These are phyloP conservation scores for Leishmania tarentolae DNA, from an alignment of 208 protist species.

Conservation along the genomic window DNA sequence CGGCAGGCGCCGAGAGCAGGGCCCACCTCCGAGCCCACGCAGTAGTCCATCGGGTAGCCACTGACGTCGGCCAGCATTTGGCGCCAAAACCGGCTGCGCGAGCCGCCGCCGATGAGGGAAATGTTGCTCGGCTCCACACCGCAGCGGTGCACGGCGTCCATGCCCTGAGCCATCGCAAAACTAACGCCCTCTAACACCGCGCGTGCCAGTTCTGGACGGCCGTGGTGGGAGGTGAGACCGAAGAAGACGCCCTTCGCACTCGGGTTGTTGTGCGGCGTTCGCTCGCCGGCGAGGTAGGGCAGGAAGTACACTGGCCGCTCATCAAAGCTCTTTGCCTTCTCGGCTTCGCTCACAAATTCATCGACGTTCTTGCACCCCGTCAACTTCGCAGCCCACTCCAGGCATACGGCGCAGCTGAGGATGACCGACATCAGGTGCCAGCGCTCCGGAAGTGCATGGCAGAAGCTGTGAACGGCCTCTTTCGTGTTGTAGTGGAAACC, in stretches of 20 bases:
- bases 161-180: conserved; percentile 74
- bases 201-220: conserved; percentile 57
- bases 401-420: conserved; percentile 77
- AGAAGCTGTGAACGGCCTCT: conserved; percentile 85
- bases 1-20: conserved; percentile 66
- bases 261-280: conserved; percentile 79
- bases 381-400: conserved; percentile 70
- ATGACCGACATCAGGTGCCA: conserved; percentile 88
- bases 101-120: conserved; percentile 69
- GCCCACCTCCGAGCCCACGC: conserved; percentile 68
- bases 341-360: conserved; percentile 63
- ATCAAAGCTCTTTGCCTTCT: conserved; percentile 52
- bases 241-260: conserved; percentile 83
- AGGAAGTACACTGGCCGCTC: conserved; percentile 67
- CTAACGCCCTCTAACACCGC: conserved; percentile 74
- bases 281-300: conserved; percentile 73
- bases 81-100: conserved; percentile 69
- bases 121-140: conserved; percentile 57
- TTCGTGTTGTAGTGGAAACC: conserved; percentile 73
- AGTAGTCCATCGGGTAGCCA: conserved; percentile 64
- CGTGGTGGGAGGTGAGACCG: conserved; percentile 67
- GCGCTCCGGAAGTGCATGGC: conserved; percentile 66
- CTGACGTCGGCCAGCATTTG: conserved; percentile 81
- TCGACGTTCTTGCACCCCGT: conserved; percentile 62
- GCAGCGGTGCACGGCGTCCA: conserved; percentile 80